Base-by-base conservation (phyloP, 148 eudicot genomes). In the Camellia sinensis region DNA sequence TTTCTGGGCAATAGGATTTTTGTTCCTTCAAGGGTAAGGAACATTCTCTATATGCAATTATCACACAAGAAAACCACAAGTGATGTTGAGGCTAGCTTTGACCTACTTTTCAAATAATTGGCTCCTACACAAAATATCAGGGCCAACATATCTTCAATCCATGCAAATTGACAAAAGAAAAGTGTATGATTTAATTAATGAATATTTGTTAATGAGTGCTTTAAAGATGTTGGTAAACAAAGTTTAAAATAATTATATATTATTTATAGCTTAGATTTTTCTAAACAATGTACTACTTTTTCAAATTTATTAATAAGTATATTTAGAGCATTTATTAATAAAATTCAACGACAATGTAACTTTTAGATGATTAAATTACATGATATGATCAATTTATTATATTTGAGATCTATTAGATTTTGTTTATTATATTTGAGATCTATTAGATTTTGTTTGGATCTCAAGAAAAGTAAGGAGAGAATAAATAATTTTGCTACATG, bases 21-120 rank as follows among this genome's bases (percentile, higher is more conserved):
- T 21, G 17, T 46, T 71, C 22, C 74, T 19, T 71, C 74, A 9
- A 29, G 57, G 56, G 56, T 71, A 46, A 71, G 74, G 56, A 71
- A 46, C 21, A 71, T 19, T 19, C 14, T 46, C 43, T 45, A 22
- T 41, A 15, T 44, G 10, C 18, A n/a, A 29, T 10, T 3, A 10
- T n/a, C 19, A 6, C 7, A 17, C 11, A 50, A 14, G 74, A 54
- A 54, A 54, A 54, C 9, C 13, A 7, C 59, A 54, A 54, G 1
- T 54, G 59, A 54, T 12, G 37, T 29, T 29, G 12, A 54, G 57
- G 12, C 74, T n/a, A 71, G 40, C 22, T 71, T 71, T 71, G 74
- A 71, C 74, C 74, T n/a, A 19, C 74, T 71, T 71, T 71, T 48
- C 40, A 37, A 71, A 45, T 71, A 48, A 5, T 71, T 71, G 56